Percentiles rank a stretch among this genome's conserved stretches.
phyloP scores from a whole-genome alignment of 768 basidiomycete species.

The Tulasnella sp. region DNA sequence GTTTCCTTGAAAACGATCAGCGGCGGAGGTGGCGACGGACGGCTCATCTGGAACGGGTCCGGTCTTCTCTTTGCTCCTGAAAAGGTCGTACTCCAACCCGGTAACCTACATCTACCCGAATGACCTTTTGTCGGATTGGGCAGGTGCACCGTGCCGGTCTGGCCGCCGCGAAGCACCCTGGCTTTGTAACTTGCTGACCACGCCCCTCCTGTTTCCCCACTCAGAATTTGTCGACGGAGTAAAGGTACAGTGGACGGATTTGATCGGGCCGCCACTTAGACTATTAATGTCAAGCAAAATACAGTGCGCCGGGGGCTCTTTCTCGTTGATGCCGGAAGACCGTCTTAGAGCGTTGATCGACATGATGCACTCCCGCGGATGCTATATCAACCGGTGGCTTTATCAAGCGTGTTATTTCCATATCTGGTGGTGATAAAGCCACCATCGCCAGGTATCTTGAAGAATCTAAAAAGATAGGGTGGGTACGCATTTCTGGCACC shows the following conservation, averaged over 20 bases:
- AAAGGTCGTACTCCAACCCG: neutral
- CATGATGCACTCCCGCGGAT: constrained; percentile 43
- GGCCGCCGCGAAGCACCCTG: neutral
- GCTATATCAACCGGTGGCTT: constrained; percentile 46
- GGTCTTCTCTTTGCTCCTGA: neutral
- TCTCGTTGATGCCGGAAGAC: constrained; percentile 46
- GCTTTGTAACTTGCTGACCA: neutral
- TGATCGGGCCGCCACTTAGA: neutral
- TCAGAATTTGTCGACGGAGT: constrained; percentile 45
- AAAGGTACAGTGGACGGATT: constrained; percentile 43
- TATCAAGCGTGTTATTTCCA: constrained; percentile 43
- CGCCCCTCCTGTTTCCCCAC: neutral
- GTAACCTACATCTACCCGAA: neutral
- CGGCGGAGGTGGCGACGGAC: neutral
- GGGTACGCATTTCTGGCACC: neutral
- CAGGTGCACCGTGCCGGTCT: neutral
- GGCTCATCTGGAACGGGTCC: neutral
- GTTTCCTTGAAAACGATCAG: neutral
- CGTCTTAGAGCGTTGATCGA: constrained; percentile 43
- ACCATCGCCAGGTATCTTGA: constrained; percentile 41
- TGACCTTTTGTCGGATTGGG: neutral
- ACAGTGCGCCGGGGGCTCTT: constrained; percentile 37
- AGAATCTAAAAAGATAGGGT: constrained; percentile 44
- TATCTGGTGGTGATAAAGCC: constrained; percentile 39
- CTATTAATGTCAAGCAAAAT: neutral